Evolutionary conservation across 164 flowering plant species (phyloP).

Genomic region (Paratinospora sagittata): DNA sequence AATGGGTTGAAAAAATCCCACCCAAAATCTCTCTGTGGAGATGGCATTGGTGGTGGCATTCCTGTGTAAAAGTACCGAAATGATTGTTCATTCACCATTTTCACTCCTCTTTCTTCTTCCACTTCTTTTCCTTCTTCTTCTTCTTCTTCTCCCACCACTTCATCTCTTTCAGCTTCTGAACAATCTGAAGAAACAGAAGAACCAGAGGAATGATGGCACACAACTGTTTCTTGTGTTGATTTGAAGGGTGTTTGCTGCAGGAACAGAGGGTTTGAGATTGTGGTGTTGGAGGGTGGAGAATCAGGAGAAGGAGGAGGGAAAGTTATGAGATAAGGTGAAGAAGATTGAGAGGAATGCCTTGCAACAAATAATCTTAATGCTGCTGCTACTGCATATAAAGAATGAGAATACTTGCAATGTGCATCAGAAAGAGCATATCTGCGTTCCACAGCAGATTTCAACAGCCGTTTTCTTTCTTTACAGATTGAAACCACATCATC

Average conservation of each 20-base stretch:
- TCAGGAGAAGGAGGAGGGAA: constrained; percentile 24
- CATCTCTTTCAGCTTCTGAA: constrained; percentile 21
- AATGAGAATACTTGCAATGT: constrained; percentile 40
- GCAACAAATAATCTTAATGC: constrained; percentile 42
- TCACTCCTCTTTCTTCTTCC: constrained; percentile 8
- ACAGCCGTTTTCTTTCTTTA: constrained; percentile 36
- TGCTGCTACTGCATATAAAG: constrained; percentile 41
- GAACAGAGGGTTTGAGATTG: constrained; percentile 53
- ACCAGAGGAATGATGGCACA: constrained; percentile 18
- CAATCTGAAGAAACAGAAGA: constrained; percentile 19
- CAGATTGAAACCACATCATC: constrained; percentile 37
- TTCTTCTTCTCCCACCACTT: constrained; percentile 19
- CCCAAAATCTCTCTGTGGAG: constrained; percentile 40
- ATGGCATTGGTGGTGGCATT: constrained; percentile 41
- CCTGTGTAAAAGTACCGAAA: constrained; percentile 21
- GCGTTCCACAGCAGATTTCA: constrained; percentile 38
- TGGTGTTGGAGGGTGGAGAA: constrained; percentile 26
- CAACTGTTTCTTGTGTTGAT: constrained; percentile 36
- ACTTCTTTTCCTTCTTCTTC: neutral
- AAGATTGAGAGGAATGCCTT: constrained; percentile 34
- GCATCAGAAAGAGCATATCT: constrained; percentile 43
- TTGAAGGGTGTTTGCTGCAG: constrained; percentile 51
- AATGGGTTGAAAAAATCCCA: constrained; percentile 52
- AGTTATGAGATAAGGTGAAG: constrained; percentile 34
- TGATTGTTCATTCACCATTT: neutral